Evolutionary conservation across 805 yeast species (phyloP).

Genomic region (Zygosaccharomyces lentus): DNA sequence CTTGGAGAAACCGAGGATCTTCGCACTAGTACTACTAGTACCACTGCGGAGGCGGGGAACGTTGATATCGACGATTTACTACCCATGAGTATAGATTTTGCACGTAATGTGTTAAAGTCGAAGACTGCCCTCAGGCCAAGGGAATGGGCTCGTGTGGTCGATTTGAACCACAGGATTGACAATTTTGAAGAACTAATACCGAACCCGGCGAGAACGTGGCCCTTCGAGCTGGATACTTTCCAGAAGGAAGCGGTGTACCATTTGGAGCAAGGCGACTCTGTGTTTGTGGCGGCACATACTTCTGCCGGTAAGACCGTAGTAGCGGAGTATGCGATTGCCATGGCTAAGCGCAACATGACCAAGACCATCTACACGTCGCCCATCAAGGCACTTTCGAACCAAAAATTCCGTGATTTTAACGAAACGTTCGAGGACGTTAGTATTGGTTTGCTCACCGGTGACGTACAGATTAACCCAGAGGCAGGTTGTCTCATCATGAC

Average conservation of each 20-base stretch:
- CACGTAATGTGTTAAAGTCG: conserved; percentile 34
- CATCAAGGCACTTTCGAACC: conserved; percentile 84
- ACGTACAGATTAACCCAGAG: conserved; percentile 94
- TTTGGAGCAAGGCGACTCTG: conserved; percentile 96
- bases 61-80: conserved; percentile 41
- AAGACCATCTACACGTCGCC: conserved; percentile 96
- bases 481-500: conserved; percentile 97
- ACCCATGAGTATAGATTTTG: conserved; percentile 49
- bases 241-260: conserved; percentile 97
- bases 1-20: conserved; percentile 16
- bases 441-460: conserved; percentile 95
- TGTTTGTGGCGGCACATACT: conserved; percentile 97
- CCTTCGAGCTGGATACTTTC: conserved; percentile 89
- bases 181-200: conserved; percentile 89
- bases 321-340: conserved; percentile 96
- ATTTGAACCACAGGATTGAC: conserved; percentile 72
- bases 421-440: conserved; percentile 75
- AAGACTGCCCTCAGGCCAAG: conserved; percentile 37
- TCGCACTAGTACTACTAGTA: neutral
- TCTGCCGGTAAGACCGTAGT: conserved; percentile 99
- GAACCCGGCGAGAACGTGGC: conserved; percentile 89
- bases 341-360: conserved; percentile 95
- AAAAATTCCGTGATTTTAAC: conserved; percentile 83
- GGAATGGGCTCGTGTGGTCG: conserved; percentile 95
- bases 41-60: neutral